Evolutionary conservation across 208 protist species (phyloP).

Genomic region (Leptomonas pyrrhocoris): DNA sequence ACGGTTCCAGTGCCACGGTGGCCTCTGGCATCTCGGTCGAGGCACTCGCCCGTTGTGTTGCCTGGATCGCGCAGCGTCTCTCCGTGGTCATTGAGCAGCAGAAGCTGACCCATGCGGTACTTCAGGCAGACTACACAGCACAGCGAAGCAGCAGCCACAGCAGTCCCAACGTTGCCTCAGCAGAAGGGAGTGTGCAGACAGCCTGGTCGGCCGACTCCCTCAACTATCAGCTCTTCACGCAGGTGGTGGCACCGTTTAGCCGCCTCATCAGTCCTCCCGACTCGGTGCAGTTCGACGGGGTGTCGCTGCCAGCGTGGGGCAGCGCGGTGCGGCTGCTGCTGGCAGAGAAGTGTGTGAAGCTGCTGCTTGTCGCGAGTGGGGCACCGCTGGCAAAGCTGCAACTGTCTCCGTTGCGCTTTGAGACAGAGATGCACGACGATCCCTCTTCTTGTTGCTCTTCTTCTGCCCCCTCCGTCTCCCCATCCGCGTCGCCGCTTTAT

Average conservation of each 20-base stretch:
- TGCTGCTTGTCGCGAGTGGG: constrained; percentile 28
- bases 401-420: not conserved
- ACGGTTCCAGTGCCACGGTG: not conserved
- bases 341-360: constrained; percentile 29
- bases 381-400: not conserved
- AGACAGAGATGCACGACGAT: not conserved
- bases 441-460: not conserved
- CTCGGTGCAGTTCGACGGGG: constrained; percentile 40
- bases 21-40: constrained; percentile 56
- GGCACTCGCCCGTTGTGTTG: constrained; percentile 69
- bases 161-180: not conserved
- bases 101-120: constrained; percentile 42
- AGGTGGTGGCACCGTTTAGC: constrained; percentile 63
- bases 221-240: constrained; percentile 64
- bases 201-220: constrained; percentile 28
- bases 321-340: constrained; percentile 31
- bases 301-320: constrained; percentile 56
- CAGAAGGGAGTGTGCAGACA: not conserved
- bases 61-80: constrained; percentile 56
- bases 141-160: constrained; percentile 15
- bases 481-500: not conserved
- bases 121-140: constrained; percentile 38
- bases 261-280: constrained; percentile 71
- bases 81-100: constrained; percentile 47
- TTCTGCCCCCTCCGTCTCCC: not conserved